phyloP scores from a whole-genome alignment of 208 protist species.

The Angomonas desouzai region DNA sequence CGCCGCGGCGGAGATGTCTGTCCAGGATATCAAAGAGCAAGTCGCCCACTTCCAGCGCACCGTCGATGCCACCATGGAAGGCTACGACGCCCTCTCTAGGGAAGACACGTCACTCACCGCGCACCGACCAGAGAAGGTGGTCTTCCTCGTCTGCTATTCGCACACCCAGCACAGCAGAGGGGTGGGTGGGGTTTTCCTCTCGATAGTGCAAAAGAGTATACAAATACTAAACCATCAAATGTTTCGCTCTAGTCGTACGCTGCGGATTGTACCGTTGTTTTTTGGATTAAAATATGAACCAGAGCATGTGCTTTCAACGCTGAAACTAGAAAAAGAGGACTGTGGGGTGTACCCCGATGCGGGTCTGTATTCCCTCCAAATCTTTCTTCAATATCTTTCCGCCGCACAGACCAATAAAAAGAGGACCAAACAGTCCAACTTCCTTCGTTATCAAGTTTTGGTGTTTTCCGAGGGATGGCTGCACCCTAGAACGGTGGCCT shows the following conservation, averaged over 20 bases:
- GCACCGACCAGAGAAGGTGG: slow-evolving; percentile 21
- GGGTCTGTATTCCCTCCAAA: slow-evolving; percentile 63
- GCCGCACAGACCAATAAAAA: background rate
- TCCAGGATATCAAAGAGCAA: slow-evolving; percentile 5
- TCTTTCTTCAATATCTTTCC: slow-evolving; percentile 28
- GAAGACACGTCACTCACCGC: background rate
- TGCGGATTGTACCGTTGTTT: slow-evolving; percentile 42
- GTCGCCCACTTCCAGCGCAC: background rate
- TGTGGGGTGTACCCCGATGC: slow-evolving; percentile 44
- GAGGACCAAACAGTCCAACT: background rate
- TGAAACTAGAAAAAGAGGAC: slow-evolving; percentile 11
- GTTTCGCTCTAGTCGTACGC: slow-evolving; percentile 15
- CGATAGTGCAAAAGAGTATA: slow-evolving; percentile 11
- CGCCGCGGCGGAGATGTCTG: background rate
- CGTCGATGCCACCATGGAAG: background rate
- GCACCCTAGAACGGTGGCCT: slow-evolving; percentile 46
- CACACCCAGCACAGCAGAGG: slow-evolving; percentile 37
- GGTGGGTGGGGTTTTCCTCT: slow-evolving; percentile 26
- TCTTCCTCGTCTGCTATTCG: slow-evolving; percentile 49
- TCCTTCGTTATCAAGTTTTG: slow-evolving; percentile 15
- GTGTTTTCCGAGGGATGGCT: slow-evolving; percentile 66
- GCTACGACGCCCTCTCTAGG: background rate
- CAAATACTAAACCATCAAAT: background rate
- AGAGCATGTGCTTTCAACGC: background rate
- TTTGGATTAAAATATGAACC: slow-evolving; percentile 34